A percentile compares a stretch with the other conserved stretches of the same genome.
These are phyloP conservation scores for Trichoderma sp. DNA, from an alignment of 2,329 filamentous ascomycete genomes.

Conservation along the genomic window DNA sequence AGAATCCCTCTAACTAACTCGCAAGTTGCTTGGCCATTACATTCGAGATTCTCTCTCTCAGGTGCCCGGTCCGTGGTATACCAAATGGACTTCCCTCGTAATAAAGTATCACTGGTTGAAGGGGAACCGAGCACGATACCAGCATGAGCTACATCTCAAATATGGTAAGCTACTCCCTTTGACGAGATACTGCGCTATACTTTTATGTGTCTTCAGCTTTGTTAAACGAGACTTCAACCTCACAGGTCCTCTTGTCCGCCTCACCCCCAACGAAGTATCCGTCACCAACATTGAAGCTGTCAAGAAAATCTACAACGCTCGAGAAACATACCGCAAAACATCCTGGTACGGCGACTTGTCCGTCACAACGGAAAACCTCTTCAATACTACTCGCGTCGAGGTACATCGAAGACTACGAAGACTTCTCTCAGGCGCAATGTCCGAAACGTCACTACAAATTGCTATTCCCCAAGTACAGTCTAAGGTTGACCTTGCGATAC, in stretches of 20 bases:
- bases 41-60: neutral
- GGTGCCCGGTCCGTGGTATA: neutral
- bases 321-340: neutral
- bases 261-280: neutral
- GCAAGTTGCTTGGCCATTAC: neutral
- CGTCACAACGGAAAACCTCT: slow-evolving; percentile 25
- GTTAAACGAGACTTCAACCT: neutral
- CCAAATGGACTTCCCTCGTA: neutral
- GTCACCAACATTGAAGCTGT: neutral
- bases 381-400: slow-evolving; percentile 42
- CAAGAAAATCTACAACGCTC: neutral
- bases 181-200: fast-evolving
- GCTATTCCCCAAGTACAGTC: slow-evolving; percentile 38
- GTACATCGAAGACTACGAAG: slow-evolving; percentile 43
- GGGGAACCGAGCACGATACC: neutral
- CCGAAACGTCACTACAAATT: slow-evolving; percentile 37
- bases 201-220: neutral
- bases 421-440: slow-evolving; percentile 44
- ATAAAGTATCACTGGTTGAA: neutral
- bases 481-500: slow-evolving; percentile 42
- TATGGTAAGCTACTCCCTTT: neutral
- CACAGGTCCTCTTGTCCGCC: neutral
- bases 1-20: neutral
- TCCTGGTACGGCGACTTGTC: neutral
- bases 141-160: neutral